A percentile compares a stretch with the other conserved stretches of the same genome.
These are phyloP conservation scores for Thalia dealbata DNA, from an alignment of 176 grass and related monocot species.

Conservation along the genomic window DNA sequence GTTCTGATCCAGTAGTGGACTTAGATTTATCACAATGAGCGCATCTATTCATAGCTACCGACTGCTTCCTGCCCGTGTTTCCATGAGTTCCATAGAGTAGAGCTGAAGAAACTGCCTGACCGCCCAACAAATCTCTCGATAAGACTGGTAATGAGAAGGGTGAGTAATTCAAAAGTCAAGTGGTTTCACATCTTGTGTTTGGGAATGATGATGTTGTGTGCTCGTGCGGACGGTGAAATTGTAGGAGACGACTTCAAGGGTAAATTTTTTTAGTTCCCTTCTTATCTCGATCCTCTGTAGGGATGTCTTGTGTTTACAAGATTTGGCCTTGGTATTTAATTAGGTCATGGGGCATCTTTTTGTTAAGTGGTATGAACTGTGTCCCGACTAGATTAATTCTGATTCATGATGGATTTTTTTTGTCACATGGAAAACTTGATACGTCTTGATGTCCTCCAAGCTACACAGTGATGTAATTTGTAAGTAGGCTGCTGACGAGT, in stretches of 20 bases:
- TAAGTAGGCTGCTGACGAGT: too few species aligned
- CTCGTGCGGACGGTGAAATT: not conserved
- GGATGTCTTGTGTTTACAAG: too few species aligned
- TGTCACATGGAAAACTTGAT: too few species aligned
- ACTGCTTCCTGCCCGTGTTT: not conserved
- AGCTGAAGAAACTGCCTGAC: not conserved
- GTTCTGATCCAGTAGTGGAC: slow-evolving; percentile 23
- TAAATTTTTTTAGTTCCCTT: not conserved
- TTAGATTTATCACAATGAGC: slow-evolving; percentile 16
- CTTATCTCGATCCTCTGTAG: too few species aligned
- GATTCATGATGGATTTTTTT: too few species aligned
- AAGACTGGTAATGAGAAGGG: not conserved
- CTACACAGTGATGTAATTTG: too few species aligned
- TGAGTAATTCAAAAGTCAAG: not conserved
- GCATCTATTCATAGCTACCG: not conserved
- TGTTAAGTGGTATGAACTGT: too few species aligned
- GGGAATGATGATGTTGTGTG: not conserved
- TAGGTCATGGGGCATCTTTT: too few species aligned
- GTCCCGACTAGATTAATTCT: too few species aligned
- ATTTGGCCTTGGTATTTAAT: too few species aligned
- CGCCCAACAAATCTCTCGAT: not conserved
- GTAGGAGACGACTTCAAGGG: too few species aligned
- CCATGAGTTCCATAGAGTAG: not conserved
- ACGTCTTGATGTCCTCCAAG: too few species aligned
- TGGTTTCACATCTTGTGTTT: not conserved